Conservation (phyloP, 331 rosid species). For the Malus hybrid region DNA sequence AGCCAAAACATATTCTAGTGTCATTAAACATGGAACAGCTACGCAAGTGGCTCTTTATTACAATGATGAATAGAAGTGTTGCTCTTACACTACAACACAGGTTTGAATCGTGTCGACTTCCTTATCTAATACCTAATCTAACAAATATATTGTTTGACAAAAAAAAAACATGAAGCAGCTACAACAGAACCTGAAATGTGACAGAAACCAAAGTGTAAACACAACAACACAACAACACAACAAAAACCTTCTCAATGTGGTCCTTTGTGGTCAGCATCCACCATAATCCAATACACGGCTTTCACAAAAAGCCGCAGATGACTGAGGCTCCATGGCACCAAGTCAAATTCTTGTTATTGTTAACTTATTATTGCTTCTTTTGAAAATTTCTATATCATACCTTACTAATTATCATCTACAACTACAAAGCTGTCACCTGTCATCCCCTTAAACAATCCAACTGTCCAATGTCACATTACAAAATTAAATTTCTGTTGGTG, state of each 20-base stretch:
- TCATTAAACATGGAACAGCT: too few species aligned
- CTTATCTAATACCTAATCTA: too few species aligned
- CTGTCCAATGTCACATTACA: not conserved
- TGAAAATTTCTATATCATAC: not conserved
- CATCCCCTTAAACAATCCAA: not conserved
- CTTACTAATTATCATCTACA: not conserved
- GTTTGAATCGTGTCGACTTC: too few species aligned
- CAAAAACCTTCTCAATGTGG: not conserved
- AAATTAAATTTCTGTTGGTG: not conserved
- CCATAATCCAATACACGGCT: not conserved
- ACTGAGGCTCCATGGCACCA: not conserved
- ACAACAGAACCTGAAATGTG: not conserved
- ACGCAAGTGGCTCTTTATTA: too few species aligned
- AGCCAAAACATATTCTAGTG: too few species aligned
- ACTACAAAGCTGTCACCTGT: not conserved
- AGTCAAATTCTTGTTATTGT: not conserved
- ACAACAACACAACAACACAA: too few species aligned
- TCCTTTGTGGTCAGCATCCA: not conserved
- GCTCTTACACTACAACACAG: fast-evolving
- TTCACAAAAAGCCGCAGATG: not conserved
- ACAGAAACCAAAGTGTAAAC: too few species aligned
- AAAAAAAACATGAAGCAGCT: too few species aligned
- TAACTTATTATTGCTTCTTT: not conserved
- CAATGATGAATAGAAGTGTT: fast-evolving
- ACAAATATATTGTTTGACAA: too few species aligned